Evolutionary conservation across 352 stramenopile species (phyloP), one percentile per base, ranked within the genome.

Genomic region (Globisporangium nagaii): DNA sequence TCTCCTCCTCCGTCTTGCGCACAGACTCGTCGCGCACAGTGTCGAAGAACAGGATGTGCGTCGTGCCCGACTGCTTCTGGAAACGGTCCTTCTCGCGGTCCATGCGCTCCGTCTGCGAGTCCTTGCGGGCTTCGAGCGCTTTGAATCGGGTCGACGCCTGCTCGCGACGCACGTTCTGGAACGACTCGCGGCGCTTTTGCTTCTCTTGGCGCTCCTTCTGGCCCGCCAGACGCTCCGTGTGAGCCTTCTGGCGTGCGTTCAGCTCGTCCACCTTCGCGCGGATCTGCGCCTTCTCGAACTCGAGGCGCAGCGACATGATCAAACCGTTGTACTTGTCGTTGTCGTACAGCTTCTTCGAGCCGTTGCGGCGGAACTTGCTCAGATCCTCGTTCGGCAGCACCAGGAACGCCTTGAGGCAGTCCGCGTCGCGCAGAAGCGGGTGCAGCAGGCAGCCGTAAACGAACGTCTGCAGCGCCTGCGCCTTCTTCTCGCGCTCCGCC

Each of bases 261-360:
- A 94, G 66, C 28, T 66, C 79, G 28, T 89, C 85, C 17, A 92
- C 67, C 68, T 91, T 94, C 53, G 63, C 68, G 17, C 82, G 81
- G 52, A 94, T 84, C 68, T 94, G 84, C 0, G 80, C 81, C 62
- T 92, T 90, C 71, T 94, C 81, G 19, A 94, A 71, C 65, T 94
- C 82, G 28, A 94, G 70, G 45, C 80, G 84, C 37, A 94, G 59
- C 37, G 79, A 75, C 47, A 86, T 86, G 50, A 90, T 75, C 15
- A 94, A 28, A n/a, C 66, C 66, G 50, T 73, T 84, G 75, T 89
- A 94, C 71, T 90, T 82, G 49, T 88, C 77, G 8, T 67, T 84
- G 48, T 88, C 73, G 63, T 90, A 90, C 46, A 92, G 65, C n/a
- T 74, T 58, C 65, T 88, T 90, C 64, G 82, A 84, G 41, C 58